Conservation (phyloP, 768 basidiomycete genomes). For the Tephrocybe sp. region DNA sequence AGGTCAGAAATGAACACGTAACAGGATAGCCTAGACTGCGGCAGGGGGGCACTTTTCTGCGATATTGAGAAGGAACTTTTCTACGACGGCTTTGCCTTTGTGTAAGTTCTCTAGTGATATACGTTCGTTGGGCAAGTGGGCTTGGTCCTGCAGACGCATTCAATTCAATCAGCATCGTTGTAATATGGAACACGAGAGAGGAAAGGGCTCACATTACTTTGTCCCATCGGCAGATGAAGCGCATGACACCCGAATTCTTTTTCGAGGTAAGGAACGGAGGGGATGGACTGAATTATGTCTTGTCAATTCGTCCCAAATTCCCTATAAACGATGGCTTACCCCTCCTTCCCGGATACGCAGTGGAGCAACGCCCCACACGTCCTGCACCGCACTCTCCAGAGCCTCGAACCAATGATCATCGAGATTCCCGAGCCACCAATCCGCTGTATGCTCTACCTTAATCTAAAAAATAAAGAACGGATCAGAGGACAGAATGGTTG, state of each 20-base stretch:
- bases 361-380: slow-evolving; percentile 88
- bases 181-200: neutral
- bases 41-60: slow-evolving; percentile 29
- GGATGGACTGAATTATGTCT: slow-evolving; percentile 86
- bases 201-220: slow-evolving; percentile 66
- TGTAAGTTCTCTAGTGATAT: slow-evolving; percentile 83
- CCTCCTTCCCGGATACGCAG: slow-evolving; percentile 93
- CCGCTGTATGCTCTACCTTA: slow-evolving; percentile 77
- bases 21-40: too few relatives aligned
- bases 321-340: too few relatives aligned
- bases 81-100: slow-evolving; percentile 74
- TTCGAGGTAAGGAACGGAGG: slow-evolving; percentile 91
- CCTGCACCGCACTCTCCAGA: slow-evolving; percentile 76
- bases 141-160: slow-evolving; percentile 63
- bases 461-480: slow-evolving; percentile 49
- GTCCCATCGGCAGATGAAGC: slow-evolving; percentile 93
- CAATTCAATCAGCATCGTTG: slow-evolving; percentile 2
- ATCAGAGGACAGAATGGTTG: too few relatives aligned
- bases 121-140: slow-evolving; percentile 91
- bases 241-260: slow-evolving; percentile 88
- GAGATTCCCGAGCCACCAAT: slow-evolving; percentile 96
- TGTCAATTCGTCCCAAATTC: too few relatives aligned
- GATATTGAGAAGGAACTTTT: slow-evolving; percentile 66
- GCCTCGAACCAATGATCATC: slow-evolving; percentile 85
- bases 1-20: neutral